Base-by-base conservation (phyloP, 352 stramenopile species). In the Globisporangium rhizosaccharum region DNA sequence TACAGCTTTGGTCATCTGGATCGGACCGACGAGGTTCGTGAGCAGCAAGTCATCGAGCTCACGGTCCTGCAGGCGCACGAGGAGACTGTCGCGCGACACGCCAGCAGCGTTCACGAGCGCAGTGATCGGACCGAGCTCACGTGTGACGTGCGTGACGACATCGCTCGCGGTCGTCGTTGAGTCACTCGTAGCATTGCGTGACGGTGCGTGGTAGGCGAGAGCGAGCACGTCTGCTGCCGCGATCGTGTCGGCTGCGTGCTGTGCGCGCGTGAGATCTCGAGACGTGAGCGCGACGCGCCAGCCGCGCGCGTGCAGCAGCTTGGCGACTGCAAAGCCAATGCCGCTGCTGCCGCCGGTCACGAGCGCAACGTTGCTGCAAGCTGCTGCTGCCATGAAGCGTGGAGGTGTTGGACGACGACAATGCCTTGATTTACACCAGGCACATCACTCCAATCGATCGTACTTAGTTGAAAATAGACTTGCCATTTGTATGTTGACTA, bases 311-410 rank as follows among this genome's bases (percentile, higher is more conserved):
- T 86, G 71, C 48, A 94, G 76, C 67, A 88, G 71, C 51, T 70
- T 68, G 20, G 82, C 82, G 28, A 94, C 68, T 11, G 82, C 80
- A 44, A 89, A 82, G 62, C 85, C 85, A 56, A 94, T 94, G 64
- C 85, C 85, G 33, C 80, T 72, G 55, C 82, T 94, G 20, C 82
- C 85, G 56, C 85, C 85, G 18, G 85, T 94, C 63, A 94, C 82
- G 26, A 94, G 71, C 51, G 78, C 84, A 30, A 63, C 57, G 33
- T 39, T 39, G 33, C 7, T 39, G 15, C 41, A 15, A 7, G 41
- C 15, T 20, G 39, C 17, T 17, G 41, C 18, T 7, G 41, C 11
- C 41, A 46, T 46, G 41, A 46, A 18, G 41, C 14, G 14, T 25
- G 20, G 28, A 15, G 23, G 10, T 36, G 23, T 41, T 39, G 20